phyloP scores from a whole-genome alignment of 1,284 basidiomycete genomes.

The Mycena sp. region DNA sequence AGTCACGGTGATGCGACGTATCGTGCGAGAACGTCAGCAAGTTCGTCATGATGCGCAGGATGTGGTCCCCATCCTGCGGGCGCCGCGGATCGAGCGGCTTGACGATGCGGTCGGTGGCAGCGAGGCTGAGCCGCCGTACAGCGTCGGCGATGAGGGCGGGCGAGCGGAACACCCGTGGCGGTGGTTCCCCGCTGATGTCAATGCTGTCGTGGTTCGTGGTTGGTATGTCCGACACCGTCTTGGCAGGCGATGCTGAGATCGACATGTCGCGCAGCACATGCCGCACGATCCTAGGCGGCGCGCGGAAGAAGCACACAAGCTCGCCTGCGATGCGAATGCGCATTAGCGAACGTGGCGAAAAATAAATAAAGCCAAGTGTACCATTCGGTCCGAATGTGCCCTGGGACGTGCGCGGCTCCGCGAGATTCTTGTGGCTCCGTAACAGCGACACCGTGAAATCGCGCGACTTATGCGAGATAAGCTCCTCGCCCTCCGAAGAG shows the following conservation, averaged over 20 bases:
- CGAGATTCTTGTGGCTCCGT: constrained; percentile 77
- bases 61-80: constrained; percentile 62
- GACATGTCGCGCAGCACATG: constrained; percentile 61
- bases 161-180: constrained; percentile 63
- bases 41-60: constrained; percentile 78
- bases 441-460: constrained; percentile 62
- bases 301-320: constrained; percentile 87
- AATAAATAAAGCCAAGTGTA: constrained; percentile 41
- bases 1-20: constrained; percentile 43
- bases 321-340: constrained; percentile 62
- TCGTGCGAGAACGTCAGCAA: constrained; percentile 70
- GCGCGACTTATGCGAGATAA: constrained; percentile 49
- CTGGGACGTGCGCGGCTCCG: constrained; percentile 83
- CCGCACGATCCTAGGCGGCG: constrained; percentile 74
- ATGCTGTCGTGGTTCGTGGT: constrained; percentile 27
- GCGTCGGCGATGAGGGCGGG: constrained; percentile 76
- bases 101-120: constrained; percentile 61
- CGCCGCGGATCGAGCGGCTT: constrained; percentile 51
- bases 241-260: constrained; percentile 38
- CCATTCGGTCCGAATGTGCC: constrained; percentile 90
- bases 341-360: neutral
- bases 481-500: constrained; percentile 57
- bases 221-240: constrained; percentile 35
- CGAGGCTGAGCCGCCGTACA: constrained; percentile 66
- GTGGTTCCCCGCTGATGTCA: constrained; percentile 33